A percentile compares a stretch with the other conserved stretches of the same genome.
These are phyloP conservation scores for Forsythia viridissima DNA, from an alignment of 257 asterid genomes.

Conservation along the genomic window DNA sequence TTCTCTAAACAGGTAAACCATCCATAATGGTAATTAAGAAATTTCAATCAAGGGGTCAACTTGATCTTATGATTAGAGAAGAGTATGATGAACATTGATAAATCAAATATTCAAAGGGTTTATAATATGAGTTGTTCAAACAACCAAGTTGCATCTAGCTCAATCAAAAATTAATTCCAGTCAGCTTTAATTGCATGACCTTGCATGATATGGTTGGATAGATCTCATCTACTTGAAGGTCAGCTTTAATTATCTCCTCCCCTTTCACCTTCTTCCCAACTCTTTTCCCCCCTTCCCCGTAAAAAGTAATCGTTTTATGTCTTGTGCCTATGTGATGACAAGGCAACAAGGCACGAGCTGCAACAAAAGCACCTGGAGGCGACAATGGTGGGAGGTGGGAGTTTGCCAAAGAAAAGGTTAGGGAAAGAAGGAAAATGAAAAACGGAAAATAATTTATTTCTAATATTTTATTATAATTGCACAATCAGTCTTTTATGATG, in stretches of 20 bases:
- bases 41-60: slow-evolving; percentile 11
- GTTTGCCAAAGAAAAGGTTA: no score
- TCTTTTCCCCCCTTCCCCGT: no score
- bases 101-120: slow-evolving; percentile 19
- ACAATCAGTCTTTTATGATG: no score
- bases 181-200: slow-evolving; percentile 11
- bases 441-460: no score
- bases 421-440: no score
- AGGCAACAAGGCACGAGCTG: not conserved
- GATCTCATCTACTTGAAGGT: not conserved
- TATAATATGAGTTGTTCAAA: slow-evolving; percentile 24
- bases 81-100: not conserved
- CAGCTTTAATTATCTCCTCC: no score
- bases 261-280: no score
- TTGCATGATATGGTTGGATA: not conserved
- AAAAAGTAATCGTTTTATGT: no score
- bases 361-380: not conserved
- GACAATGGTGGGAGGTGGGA: not conserved
- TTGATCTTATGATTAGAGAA: not conserved
- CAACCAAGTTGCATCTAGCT: slow-evolving; percentile 5
- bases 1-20: not conserved
- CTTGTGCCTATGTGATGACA: no score
- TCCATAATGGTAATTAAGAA: not conserved
- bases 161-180: slow-evolving; percentile 2
- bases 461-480: no score